phyloP scores from a whole-genome alignment of 1,284 basidiomycete species.

The Marasmius fiardii region DNA sequence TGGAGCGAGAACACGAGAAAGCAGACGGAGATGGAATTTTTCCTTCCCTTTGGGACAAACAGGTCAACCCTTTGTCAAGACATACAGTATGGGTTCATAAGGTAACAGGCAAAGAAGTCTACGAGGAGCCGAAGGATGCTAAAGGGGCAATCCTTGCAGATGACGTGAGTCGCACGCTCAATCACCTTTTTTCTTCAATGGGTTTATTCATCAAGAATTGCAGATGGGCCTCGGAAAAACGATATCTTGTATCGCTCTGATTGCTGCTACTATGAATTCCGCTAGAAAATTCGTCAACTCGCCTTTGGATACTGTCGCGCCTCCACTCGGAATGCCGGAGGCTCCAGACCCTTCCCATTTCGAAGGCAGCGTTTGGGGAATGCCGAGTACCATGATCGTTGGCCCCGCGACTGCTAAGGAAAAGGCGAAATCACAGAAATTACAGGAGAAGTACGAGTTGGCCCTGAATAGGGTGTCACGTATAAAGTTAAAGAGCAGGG shows the following conservation, averaged over 20 bases:
- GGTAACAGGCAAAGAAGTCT: constrained; percentile 79
- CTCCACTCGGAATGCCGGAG: constrained; percentile 37
- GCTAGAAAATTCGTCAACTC: constrained; percentile 68
- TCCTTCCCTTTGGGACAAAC: constrained; percentile 76
- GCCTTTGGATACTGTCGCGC: constrained; percentile 44
- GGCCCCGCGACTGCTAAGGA: constrained; percentile 40
- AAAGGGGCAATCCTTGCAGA: constrained; percentile 93
- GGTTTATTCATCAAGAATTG: constrained; percentile 14
- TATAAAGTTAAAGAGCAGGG: constrained; percentile 80
- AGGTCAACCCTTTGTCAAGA: constrained; percentile 48
- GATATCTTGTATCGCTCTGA: constrained; percentile 88
- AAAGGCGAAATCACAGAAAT: constrained; percentile 60
- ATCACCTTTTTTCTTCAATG: constrained; percentile 9
- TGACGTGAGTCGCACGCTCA: constrained; percentile 62
- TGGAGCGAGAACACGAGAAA: constrained; percentile 87
- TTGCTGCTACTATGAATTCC: constrained; percentile 79
- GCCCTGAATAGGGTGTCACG: constrained; percentile 66
- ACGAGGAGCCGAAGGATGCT: constrained; percentile 68
- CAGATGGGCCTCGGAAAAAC: constrained; percentile 99
- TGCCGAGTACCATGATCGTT: constrained; percentile 56
- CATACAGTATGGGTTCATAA: constrained; percentile 73
- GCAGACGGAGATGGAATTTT: constrained; percentile 47
- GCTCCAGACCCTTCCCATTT: constrained; percentile 63
- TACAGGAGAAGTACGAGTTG: constrained; percentile 67
- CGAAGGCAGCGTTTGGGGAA: constrained; percentile 77